phyloP scores from a whole-genome alignment of 2,329 filamentous ascomycete species.

The Annulohypoxylon truncatum region DNA sequence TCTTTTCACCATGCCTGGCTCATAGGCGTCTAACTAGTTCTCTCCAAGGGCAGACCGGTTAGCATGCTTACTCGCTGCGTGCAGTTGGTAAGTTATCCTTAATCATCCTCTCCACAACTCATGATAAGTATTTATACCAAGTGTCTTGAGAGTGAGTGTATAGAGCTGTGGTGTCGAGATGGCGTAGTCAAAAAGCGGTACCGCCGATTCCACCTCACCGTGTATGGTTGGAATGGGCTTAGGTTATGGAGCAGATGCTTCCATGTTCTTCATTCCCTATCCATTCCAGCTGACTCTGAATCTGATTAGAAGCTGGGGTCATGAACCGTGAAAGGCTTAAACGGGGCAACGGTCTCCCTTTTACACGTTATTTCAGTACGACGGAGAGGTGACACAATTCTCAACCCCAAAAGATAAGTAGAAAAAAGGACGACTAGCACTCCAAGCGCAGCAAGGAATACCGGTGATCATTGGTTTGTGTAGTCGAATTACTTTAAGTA shows the following conservation, averaged over 20 bases:
- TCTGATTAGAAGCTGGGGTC: neutral
- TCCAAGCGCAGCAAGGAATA: neutral
- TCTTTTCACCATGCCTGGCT: neutral
- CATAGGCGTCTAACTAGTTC: no score
- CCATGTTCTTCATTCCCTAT: neutral
- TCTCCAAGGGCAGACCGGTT: no score
- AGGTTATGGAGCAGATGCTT: neutral
- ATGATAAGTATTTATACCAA: neutral
- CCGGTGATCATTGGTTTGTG: constrained; percentile 7
- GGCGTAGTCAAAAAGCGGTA: neutral
- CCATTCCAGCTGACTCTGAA: neutral
- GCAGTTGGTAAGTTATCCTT: neutral
- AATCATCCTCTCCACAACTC: neutral
- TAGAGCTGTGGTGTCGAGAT: neutral
- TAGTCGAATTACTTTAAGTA: constrained; percentile 46
- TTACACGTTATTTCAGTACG: neutral
- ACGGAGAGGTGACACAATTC: neutral
- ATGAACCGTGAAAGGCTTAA: neutral
- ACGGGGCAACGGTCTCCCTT: neutral
- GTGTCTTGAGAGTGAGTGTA: neutral
- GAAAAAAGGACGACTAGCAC: neutral
- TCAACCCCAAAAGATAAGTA: neutral
- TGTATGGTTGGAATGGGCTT: neutral
- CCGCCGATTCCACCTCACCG: neutral
- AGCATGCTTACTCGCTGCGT: neutral